Conservation (phyloP, 2,329 filamentous ascomycete genomes). For the Microdochium bolleyi region DNA sequence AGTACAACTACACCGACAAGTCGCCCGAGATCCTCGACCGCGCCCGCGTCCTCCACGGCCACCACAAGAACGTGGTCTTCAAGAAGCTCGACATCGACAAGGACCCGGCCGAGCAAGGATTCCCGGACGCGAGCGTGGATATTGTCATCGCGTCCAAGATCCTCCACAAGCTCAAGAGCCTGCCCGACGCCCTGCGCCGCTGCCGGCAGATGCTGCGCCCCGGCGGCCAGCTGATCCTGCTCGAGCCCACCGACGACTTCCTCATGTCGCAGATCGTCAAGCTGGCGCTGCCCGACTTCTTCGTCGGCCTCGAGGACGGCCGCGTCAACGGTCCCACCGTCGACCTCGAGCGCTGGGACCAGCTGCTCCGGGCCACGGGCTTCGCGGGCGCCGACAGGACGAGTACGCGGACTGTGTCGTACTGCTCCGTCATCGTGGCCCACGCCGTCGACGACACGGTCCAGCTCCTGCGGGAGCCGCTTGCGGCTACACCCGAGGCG, state of each 20-base stretch:
- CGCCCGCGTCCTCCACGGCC: constrained; percentile 16
- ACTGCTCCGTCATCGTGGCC: constrained; percentile 4
- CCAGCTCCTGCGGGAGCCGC: constrained; percentile 2
- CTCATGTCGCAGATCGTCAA: constrained; percentile 1
- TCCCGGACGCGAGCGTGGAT: constrained; percentile 9
- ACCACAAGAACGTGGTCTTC: constrained; percentile 17
- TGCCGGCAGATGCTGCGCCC: constrained; percentile 11
- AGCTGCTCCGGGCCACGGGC: background rate
- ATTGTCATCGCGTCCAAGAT: constrained; percentile 15
- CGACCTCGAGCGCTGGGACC: constrained; percentile 1
- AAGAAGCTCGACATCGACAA: constrained; percentile 17
- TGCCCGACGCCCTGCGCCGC: constrained; percentile 10
- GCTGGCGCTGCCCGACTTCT: constrained; percentile 4
- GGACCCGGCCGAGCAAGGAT: constrained; percentile 5
- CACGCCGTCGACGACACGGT: constrained; percentile 3
- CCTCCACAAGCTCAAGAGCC: constrained; percentile 10
- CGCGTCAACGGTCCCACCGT: constrained; percentile 1
- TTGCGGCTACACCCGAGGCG: background rate
- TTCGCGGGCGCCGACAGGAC: constrained; percentile 1
- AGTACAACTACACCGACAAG: constrained; percentile 32
- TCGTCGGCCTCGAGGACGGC: constrained; percentile 1
- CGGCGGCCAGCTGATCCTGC: constrained; percentile 8
- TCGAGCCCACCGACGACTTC: constrained; percentile 2
- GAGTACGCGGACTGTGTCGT: background rate
- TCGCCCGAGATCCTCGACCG: constrained; percentile 24